Evolutionary conservation across 73 alveolate genomes (phyloP), one percentile per base, ranked within the genome.

Genomic region (Symbiodinium natans): DNA sequence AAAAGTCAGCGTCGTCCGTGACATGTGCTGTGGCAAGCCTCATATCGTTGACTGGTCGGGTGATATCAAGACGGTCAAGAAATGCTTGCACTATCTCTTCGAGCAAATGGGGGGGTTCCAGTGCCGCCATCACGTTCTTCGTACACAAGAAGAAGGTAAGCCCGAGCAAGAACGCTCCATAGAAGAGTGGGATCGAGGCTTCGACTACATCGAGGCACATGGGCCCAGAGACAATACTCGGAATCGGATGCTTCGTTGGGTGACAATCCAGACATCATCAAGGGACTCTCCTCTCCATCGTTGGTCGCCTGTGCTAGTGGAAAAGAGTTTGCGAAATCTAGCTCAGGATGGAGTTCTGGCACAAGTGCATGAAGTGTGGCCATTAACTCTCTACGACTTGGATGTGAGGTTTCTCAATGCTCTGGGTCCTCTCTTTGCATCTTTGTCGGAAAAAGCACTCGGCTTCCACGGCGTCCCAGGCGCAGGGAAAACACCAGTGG

Each of bases 341-440:
- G 42, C 43, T 13, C 40, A 41, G 73, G 93, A 86, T 29, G 93
- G 93, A 34, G 93, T 86, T 15, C 93, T 86, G n/a, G 93, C 83
- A 38, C 54, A 48, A n/a, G 93, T 86, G 31, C 63, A 36, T 36
- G 82, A 52, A n/a, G 27, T 34, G 3, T 86, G 93, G 93, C 93
- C 93, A 38, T 83, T 86, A 29, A 74, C 84, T 29, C 46, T 74
- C 41, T 74, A 74, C 6, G 84, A 74, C 84, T 21, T 74, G 15
- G 84, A 74, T 10, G 25, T 29, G 17, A 19, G 84, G 23, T n/a
- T 34, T 21, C 84, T 31, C 84, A 74, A 34, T 4, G 25, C 42
- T 29, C 84, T 74, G 1, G 84, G 43, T 29, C 15, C 43, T 2
- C 10, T 74, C 33, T 33, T 34, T 33, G 4, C 41, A 41, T 13